Conservation (phyloP, 2,329 filamentous ascomycete species). For the Pseudocercospora musae region DNA sequence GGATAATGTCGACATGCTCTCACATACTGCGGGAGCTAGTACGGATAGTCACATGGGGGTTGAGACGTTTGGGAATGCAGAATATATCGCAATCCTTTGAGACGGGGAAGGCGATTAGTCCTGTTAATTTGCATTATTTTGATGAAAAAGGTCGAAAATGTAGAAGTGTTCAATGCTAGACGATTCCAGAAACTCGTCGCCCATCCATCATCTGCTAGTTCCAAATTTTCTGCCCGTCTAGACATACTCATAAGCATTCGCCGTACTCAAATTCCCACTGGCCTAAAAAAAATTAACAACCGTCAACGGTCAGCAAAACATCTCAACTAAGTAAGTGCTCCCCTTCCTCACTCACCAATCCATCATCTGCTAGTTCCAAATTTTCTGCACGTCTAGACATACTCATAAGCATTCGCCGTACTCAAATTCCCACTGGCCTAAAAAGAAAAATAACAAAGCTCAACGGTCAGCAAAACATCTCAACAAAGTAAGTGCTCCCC, state of each 20-base stretch:
- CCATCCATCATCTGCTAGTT: no score
- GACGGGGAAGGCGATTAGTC: constrained; percentile 53
- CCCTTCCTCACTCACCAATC: background rate
- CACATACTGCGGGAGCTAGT: constrained; percentile 40
- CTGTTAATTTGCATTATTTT: constrained; percentile 58
- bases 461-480: no score
- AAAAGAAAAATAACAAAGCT: no score
- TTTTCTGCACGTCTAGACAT: no score
- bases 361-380: no score
- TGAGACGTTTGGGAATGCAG: constrained; percentile 39
- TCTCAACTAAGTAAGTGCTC: no score
- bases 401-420: constrained; percentile 12
- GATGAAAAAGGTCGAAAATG: background rate
- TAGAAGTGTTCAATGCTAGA: background rate
- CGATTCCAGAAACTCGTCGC: no score
- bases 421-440: constrained; percentile 4
- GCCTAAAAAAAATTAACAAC: no score
- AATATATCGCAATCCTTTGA: constrained; percentile 50
- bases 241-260: constrained; percentile 16
- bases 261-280: constrained; percentile 4
- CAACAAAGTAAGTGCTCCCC: no score
- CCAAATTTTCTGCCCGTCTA: no score
- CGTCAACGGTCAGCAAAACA: no score
- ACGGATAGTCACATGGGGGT: constrained; percentile 43
- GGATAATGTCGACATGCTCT: constrained; percentile 41